A percentile compares a stretch with the other conserved stretches of the same genome.
Evolutionary conservation across 257 asterid genomes (phyloP).

Genomic region (Nicotiana undulata): DNA sequence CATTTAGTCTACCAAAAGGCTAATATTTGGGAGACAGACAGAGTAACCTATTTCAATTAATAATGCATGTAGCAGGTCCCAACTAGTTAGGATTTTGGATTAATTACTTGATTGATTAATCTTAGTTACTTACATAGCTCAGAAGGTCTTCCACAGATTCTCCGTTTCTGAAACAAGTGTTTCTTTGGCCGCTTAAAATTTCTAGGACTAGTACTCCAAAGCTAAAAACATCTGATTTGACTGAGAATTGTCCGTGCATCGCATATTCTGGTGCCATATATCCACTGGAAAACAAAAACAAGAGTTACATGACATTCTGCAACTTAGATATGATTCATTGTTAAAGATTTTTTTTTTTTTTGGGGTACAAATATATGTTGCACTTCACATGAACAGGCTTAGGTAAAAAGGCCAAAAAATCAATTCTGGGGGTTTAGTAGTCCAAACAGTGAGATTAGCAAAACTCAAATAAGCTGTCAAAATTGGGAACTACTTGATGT

Average conservation of each 20-base stretch:
- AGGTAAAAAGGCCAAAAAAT: neutral
- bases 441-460: neutral
- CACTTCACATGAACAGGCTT: neutral
- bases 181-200: slow-evolving; percentile 5
- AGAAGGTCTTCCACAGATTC: neutral
- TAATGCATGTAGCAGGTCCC: neutral
- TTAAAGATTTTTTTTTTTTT: neutral
- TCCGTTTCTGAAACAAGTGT: neutral
- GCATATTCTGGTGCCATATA: slow-evolving; percentile 21
- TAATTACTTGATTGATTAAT: neutral
- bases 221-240: slow-evolving; percentile 19
- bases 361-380: neutral
- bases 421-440: neutral
- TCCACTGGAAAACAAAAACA: slow-evolving; percentile 9
- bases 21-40: too few species aligned
- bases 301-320: neutral
- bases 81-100: too few species aligned
- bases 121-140: slow-evolving; percentile 4
- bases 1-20: too few species aligned
- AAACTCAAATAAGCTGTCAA: neutral
- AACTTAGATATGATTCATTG: neutral
- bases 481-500: neutral
- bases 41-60: too few species aligned
- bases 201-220: slow-evolving; percentile 20
- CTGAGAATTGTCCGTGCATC: slow-evolving; percentile 1